phyloP scores from a whole-genome alignment of 257 asterid species.

The Buddleja alternifolia region DNA sequence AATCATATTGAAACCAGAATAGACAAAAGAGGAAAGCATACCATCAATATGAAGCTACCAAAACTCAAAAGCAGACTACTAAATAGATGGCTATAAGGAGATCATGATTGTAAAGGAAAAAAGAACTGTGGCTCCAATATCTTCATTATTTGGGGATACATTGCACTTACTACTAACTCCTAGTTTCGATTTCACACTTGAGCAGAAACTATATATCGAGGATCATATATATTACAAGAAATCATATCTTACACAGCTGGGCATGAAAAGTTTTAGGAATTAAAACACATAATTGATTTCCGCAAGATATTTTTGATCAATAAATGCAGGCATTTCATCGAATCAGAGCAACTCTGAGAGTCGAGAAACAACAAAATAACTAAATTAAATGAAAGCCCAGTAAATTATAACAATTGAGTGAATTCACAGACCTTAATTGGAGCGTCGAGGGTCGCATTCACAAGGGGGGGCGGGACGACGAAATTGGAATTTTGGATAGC shows the following conservation, averaged over 20 bases:
- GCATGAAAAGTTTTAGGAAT: neutral
- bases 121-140: slow-evolving; percentile 8
- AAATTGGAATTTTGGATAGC: slow-evolving; percentile 32
- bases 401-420: neutral
- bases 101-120: neutral
- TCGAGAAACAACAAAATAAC: neutral
- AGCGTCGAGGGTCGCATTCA: slow-evolving; percentile 8
- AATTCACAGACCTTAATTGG: slow-evolving; percentile 38
- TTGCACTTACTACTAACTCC: neutral
- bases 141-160: neutral
- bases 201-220: neutral
- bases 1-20: neutral
- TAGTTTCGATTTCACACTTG: neutral
- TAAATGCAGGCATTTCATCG: neutral
- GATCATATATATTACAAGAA: neutral
- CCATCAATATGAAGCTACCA: slow-evolving; percentile 2
- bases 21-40: neutral
- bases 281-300: slow-evolving; percentile 2
- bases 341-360: slow-evolving; percentile 10
- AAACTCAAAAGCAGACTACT: slow-evolving; percentile 8
- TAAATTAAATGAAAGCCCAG: neutral
- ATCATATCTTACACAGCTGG: neutral
- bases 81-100: neutral
- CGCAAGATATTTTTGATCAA: neutral
- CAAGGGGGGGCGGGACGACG: slow-evolving; percentile 29